phyloP scores from a whole-genome alignment of 202 grass and related monocot genomes.

The Eragrostis tef region DNA sequence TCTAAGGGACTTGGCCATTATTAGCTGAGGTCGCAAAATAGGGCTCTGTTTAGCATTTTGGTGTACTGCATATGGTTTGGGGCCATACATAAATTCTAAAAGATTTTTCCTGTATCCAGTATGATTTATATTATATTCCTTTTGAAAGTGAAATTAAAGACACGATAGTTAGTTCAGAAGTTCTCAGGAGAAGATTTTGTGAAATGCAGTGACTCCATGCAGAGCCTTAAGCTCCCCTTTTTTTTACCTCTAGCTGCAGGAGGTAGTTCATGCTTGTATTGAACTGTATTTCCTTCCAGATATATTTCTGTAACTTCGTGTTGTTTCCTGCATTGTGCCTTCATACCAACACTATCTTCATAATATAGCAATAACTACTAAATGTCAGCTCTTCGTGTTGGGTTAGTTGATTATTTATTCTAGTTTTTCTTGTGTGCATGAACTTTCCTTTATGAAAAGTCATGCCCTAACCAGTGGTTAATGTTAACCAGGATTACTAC shows the following conservation, averaged over 20 bases:
- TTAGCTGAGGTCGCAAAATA: neutral
- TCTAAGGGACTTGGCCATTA: neutral
- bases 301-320: constrained; percentile 8
- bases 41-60: constrained; percentile 4
- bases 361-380: neutral
- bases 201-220: constrained; percentile 3
- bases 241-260: constrained; percentile 3
- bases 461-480: constrained; percentile 46
- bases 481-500: constrained; percentile 82
- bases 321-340: constrained; percentile 8
- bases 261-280: constrained; percentile 10
- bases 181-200: neutral
- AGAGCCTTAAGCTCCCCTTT: neutral
- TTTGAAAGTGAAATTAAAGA: constrained; percentile 6
- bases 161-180: neutral
- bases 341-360: neutral
- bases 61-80: constrained; percentile 4
- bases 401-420: constrained; percentile 32
- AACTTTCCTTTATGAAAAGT: constrained; percentile 11
- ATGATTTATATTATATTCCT: neutral
- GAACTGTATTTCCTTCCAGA: constrained; percentile 14
- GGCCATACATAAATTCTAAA: neutral
- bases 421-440: constrained; percentile 21
- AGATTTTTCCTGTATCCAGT: neutral
- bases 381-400: constrained; percentile 25